These are phyloP conservation scores for Malassezia sp. DNA, from an alignment of 1,284 basidiomycete genomes.

Conservation along the genomic window DNA sequence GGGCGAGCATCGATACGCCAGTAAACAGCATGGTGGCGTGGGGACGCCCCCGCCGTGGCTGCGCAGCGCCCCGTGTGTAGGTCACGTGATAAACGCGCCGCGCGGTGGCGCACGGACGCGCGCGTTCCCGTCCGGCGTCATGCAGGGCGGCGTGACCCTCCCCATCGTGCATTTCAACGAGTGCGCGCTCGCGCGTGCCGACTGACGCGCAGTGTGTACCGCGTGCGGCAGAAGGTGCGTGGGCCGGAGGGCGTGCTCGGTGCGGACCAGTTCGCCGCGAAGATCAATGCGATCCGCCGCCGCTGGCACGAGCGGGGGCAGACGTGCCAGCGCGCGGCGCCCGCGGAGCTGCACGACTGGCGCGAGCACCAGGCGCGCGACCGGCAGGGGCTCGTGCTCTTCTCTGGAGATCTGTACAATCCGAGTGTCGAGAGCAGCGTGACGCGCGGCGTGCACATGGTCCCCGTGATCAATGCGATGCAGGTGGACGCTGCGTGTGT, in stretches of 20 bases:
- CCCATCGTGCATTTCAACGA: slow-evolving; percentile 39
- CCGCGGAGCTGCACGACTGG: slow-evolving; percentile 17
- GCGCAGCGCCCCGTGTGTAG: too few relatives aligned
- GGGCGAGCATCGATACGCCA: too few relatives aligned
- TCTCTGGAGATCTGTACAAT: slow-evolving; percentile 65
- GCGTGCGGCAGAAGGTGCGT: slow-evolving; percentile 27
- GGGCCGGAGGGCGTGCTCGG: slow-evolving; percentile 19
- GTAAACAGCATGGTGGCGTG: too few relatives aligned
- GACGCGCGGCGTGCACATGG: slow-evolving; percentile 83
- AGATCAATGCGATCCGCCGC: slow-evolving; percentile 28
- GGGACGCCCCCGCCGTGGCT: too few relatives aligned
- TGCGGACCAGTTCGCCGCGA: slow-evolving; percentile 50
- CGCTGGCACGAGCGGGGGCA: slow-evolving; percentile 22
- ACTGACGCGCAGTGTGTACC: slow-evolving; percentile 21
- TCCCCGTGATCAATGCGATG: slow-evolving; percentile 47
- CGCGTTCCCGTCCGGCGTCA: background rate
- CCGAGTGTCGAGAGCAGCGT: slow-evolving; percentile 76
- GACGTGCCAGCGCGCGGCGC: slow-evolving; percentile 1
- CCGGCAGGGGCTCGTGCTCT: slow-evolving; percentile 59
- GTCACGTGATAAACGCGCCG: too few relatives aligned
- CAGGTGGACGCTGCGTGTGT: slow-evolving; percentile 51
- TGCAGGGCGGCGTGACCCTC: slow-evolving; percentile 16
- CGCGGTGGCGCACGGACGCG: too few relatives aligned
- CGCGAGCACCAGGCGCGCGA: slow-evolving; percentile 13
- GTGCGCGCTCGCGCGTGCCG: background rate